These are phyloP conservation scores for Fagopyrum homotropicum DNA, from an alignment of 148 eudicot genomes.

Conservation along the genomic window DNA sequence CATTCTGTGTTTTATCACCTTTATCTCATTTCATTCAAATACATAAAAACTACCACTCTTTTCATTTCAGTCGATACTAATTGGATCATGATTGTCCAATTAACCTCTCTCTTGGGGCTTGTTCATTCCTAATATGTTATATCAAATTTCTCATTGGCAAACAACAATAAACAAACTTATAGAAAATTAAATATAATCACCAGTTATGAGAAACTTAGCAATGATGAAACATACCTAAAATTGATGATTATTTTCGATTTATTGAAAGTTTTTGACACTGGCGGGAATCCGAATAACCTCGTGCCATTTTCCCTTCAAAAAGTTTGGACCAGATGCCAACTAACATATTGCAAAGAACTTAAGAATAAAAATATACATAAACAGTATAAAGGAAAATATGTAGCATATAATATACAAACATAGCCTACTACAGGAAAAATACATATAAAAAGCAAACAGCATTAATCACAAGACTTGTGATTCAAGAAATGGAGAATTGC, in stretches of 20 bases:
- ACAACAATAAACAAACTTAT: too few relatives aligned
- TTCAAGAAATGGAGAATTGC: slow-evolving; percentile 1
- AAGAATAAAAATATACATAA: background rate
- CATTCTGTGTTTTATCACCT: slow-evolving; percentile 1
- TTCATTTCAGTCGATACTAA: background rate
- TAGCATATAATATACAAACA: background rate
- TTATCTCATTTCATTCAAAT: background rate
- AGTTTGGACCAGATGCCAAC: background rate
- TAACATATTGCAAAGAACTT: background rate
- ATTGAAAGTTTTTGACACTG: too few relatives aligned
- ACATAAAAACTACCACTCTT: slow-evolving; percentile 2
- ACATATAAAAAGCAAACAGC: slow-evolving; percentile 4
- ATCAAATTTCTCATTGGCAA: too few relatives aligned
- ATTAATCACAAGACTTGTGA: slow-evolving; percentile 3
- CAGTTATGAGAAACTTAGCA: too few relatives aligned
- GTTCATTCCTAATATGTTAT: background rate
- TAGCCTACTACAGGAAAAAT: background rate
- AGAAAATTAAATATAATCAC: too few relatives aligned
- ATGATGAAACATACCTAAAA: too few relatives aligned
- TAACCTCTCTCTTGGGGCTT: background rate
- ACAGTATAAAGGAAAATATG: background rate
- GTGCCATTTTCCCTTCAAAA: background rate
- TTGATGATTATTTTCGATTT: too few relatives aligned
- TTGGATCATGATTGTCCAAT: slow-evolving; percentile 5
- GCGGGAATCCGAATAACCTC: too few relatives aligned